These are phyloP conservation scores for Alternaria arborescens DNA, from an alignment of 2,329 filamentous ascomycete genomes.

Conservation along the genomic window DNA sequence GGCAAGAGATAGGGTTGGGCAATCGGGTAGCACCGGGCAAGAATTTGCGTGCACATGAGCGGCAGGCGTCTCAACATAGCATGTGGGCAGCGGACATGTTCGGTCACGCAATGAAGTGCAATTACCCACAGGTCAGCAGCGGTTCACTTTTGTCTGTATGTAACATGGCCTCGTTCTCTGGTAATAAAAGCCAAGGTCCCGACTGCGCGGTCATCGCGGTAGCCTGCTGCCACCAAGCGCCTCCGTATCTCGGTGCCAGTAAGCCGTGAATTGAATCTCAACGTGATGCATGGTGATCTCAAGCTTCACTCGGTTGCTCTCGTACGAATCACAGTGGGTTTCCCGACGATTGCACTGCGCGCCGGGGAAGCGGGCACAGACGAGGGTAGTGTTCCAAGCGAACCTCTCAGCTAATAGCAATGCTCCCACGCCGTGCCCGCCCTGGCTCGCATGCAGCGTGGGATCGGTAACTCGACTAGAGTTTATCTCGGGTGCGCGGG, in stretches of 20 bases:
- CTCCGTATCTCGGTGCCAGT: conserved; percentile 25
- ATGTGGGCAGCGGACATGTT: conserved; percentile 45
- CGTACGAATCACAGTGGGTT: conserved; percentile 16
- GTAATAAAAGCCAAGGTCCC: conserved; percentile 42
- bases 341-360: conserved; percentile 14
- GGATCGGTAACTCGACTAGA: conserved; percentile 28
- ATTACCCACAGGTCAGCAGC: conserved; percentile 32
- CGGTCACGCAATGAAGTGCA: conserved; percentile 39
- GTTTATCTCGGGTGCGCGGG: conserved; percentile 33
- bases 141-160: conserved; percentile 34
- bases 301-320: conserved; percentile 15
- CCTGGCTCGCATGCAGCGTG: conserved; percentile 37
- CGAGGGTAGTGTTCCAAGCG: conserved; percentile 31
- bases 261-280: conserved; percentile 24
- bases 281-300: conserved; percentile 32
- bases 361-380: conserved; percentile 45
- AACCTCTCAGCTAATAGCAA: conserved; percentile 29
- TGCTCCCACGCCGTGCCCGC: conserved; percentile 17
- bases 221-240: conserved; percentile 33
- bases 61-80: conserved; percentile 39
- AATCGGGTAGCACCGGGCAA: conserved; percentile 42
- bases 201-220: conserved; percentile 39
- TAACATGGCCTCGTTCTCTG: conserved; percentile 49
- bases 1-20: conserved; percentile 34
- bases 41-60: conserved; percentile 38